Evolutionary conservation across 495 filamentous ascomycete species (phyloP).

Genomic region (Oleoguttula mirabilis): DNA sequence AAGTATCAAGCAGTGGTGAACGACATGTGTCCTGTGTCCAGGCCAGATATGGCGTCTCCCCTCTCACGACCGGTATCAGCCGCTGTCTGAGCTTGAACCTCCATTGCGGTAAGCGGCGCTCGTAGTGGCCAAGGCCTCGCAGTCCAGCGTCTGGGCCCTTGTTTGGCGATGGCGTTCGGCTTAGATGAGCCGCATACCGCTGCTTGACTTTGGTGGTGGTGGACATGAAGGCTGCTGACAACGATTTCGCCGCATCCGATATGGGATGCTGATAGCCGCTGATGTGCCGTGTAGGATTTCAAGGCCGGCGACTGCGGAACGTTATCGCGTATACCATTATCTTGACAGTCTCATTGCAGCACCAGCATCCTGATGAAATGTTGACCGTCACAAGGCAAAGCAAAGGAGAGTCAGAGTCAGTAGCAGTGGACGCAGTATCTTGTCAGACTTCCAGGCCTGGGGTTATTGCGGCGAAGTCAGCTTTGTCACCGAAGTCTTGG

Average conservation of each 20-base stretch:
- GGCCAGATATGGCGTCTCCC: slow-evolving; percentile 91
- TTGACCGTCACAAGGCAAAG: too few species aligned
- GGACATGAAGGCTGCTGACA: not conserved
- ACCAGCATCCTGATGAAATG: too few species aligned
- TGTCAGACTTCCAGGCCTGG: too few species aligned
- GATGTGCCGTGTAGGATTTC: too few species aligned
- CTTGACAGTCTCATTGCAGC: too few species aligned
- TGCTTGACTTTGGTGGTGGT: too few species aligned
- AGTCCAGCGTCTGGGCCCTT: slow-evolving; percentile 29
- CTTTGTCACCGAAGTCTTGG: too few species aligned
- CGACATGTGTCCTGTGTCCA: slow-evolving; percentile 53
- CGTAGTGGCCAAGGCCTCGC: slow-evolving; percentile 41
- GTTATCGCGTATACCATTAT: too few species aligned
- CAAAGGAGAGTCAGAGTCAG: too few species aligned
- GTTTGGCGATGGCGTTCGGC: slow-evolving; percentile 15
- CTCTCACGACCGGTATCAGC: slow-evolving; percentile 76
- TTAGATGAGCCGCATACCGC: slow-evolving; percentile 8
- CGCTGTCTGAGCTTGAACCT: slow-evolving; percentile 70
- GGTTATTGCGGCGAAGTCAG: too few species aligned
- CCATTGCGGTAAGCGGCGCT: slow-evolving; percentile 72
- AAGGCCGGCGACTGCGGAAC: too few species aligned
- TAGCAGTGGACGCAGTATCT: too few species aligned
- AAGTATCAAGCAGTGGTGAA: slow-evolving; percentile 72
- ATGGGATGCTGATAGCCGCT: not conserved
- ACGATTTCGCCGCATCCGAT: not conserved